Percentiles rank a stretch among this genome's conserved stretches.
These are phyloP conservation scores for Pseudocercospora crystallina DNA, from an alignment of 2,329 filamentous ascomycete species.

Conservation along the genomic window DNA sequence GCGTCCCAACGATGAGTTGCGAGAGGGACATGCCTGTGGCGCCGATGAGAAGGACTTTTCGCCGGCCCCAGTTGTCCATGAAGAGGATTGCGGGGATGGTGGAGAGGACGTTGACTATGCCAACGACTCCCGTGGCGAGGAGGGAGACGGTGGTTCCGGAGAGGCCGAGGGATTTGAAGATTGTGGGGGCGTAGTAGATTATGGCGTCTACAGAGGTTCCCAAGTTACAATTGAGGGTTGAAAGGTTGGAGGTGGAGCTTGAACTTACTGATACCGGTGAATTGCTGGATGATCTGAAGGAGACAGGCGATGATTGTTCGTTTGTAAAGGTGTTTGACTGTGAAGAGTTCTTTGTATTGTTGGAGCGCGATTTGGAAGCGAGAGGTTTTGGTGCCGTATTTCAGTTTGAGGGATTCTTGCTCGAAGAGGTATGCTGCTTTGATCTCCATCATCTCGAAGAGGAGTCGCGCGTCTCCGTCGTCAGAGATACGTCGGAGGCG, in stretches of 20 bases:
- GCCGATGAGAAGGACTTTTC: conserved; percentile 61
- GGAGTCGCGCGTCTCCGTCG: conserved; percentile 26
- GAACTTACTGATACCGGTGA: not conserved
- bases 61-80: conserved; percentile 63
- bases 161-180: conserved; percentile 49
- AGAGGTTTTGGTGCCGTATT: not conserved
- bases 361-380: not conserved
- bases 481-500: conserved; percentile 25
- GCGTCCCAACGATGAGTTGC: conserved; percentile 2
- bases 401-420: conserved; percentile 18
- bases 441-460: conserved; percentile 33
- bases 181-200: conserved; percentile 28
- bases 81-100: conserved; percentile 65
- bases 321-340: not conserved
- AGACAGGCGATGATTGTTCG: conserved; percentile 1
- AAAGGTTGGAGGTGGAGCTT: not conserved
- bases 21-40: conserved; percentile 52
- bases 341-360: conserved; percentile 3
- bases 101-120: conserved; percentile 65
- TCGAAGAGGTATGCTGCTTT: conserved; percentile 30
- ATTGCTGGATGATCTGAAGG: conserved; percentile 1
- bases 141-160: conserved; percentile 51
- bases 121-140: conserved; percentile 67
- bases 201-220: conserved; percentile 34
- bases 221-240: not conserved